Base-by-base conservation (phyloP, 2,329 filamentous ascomycete species). In the Aureobasidium musti region DNA sequence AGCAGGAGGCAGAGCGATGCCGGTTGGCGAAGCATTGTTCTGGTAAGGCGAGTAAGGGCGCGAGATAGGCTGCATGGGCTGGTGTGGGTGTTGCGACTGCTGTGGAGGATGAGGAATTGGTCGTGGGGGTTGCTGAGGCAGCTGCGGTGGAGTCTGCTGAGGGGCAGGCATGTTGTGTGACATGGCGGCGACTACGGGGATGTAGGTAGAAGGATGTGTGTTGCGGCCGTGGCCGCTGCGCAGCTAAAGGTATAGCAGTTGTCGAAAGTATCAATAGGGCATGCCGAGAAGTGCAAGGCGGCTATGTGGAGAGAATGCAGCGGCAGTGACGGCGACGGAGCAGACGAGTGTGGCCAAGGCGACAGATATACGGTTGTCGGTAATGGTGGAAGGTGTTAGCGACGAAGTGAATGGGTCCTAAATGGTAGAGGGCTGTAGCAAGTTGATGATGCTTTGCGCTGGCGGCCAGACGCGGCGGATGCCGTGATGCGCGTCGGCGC, bases 1-100 rank as follows among this genome's bases (percentile, higher is more conserved):
- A 67, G 85, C 86, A 19, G 91, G 88, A 57, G 90, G 90, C 57
- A 89, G 85, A 78, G 89, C 79, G 74, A 79, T 77, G 74, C 77
- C 73, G 26, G 83, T 80, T 59, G 81, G 84, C 52, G 89, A 87
- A 28, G 89, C 88, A 28, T 87, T 83, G 41, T 84, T 83, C 67
- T 86, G 87, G 35, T 85, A 83, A 33, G 73, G 73, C 39, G 72
- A 70, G 59, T 72, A 75, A 23, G 73, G 70, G 19, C 50, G 53
- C 28, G 63, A 52, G 19, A 35, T 43, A 45, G 43, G 54, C 50
- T 73, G 72, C 52, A 70, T 63, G 50, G 70, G 71, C 69, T 73
- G 73, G 64, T 61, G 41, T 3, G 57, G 43, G 19, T 59, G 56
- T 10, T 61, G 57, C 43, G 57, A 28, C 28, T 61, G 57, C 11